Percentiles rank a stretch among this genome's conserved stretches.
These are phyloP conservation scores for Penicillium flavigenum DNA, from an alignment of 495 filamentous ascomycete species.

Conservation along the genomic window DNA sequence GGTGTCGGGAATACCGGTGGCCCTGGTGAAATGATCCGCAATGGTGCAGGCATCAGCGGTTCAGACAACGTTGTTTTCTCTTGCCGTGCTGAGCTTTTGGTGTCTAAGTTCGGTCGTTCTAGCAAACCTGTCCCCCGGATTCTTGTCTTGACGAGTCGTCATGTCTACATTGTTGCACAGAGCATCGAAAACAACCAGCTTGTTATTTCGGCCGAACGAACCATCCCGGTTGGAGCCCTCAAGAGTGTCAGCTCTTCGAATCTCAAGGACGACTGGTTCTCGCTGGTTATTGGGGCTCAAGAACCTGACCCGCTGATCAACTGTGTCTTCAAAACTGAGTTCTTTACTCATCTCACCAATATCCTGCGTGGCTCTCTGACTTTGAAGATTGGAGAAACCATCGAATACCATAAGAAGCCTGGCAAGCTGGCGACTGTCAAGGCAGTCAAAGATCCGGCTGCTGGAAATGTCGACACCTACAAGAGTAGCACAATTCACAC, in stretches of 20 bases:
- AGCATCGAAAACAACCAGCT: conserved; percentile 78
- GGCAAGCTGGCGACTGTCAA: conserved; percentile 87
- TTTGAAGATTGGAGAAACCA: conserved; percentile 73
- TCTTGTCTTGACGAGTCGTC: conserved; percentile 79
- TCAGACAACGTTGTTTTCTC: conserved; percentile 83
- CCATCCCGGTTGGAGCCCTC: conserved; percentile 79
- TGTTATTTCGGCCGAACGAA: conserved; percentile 75
- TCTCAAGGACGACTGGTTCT: conserved; percentile 94
- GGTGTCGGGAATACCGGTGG: conserved; percentile 79
- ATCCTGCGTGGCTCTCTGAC: conserved; percentile 75
- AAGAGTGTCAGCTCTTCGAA: conserved; percentile 78
- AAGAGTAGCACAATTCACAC: conserved; percentile 93
- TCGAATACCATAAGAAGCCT: conserved; percentile 98
- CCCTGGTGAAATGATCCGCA: conserved; percentile 77
- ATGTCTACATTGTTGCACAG: conserved; percentile 85
- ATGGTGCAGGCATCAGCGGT: conserved; percentile 60
- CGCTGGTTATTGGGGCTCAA: conserved; percentile 83
- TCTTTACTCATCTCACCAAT: conserved; percentile 84
- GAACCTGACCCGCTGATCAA: conserved; percentile 89
- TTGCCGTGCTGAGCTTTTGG: conserved; percentile 80
- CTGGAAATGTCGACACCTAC: conserved; percentile 75
- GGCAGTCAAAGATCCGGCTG: conserved; percentile 77
- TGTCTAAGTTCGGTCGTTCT: conserved; percentile 92
- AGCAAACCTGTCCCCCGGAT: conserved; percentile 88
- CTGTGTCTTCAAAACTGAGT: conserved; percentile 95